These are phyloP conservation scores for Hyaloperonospora arabidopsidis DNA, from an alignment of 352 stramenopile species.

Conservation along the genomic window DNA sequence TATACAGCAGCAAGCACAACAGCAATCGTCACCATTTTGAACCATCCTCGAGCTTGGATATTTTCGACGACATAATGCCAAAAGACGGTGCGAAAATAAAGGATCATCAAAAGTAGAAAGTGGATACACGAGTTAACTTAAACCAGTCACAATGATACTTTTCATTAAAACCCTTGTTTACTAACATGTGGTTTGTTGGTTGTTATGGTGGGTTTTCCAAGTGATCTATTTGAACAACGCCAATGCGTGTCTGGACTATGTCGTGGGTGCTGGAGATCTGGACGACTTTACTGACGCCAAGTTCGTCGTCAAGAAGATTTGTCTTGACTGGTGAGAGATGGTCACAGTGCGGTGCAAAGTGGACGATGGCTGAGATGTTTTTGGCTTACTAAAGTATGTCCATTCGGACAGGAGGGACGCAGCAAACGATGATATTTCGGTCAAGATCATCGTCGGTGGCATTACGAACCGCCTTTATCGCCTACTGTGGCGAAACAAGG, in stretches of 20 bases:
- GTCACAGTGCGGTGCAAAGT: neutral
- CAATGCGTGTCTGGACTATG: conserved; percentile 59
- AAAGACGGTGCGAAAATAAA: conserved; percentile 9
- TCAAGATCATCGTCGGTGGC: conserved; percentile 85
- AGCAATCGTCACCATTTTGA: neutral
- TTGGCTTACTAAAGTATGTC: neutral
- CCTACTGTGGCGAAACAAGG: conserved; percentile 57
- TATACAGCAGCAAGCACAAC: neutral
- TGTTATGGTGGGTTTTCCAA: conserved; percentile 10
- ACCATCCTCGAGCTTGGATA: conserved; percentile 5
- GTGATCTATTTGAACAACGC: conserved; percentile 80
- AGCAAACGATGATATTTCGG: conserved; percentile 48
- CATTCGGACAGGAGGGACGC: conserved; percentile 36
- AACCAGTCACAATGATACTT: too few relatives aligned
- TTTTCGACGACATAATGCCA: conserved; percentile 12
- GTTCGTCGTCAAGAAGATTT: conserved; percentile 62
- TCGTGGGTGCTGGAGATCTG: conserved; percentile 44
- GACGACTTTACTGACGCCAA: conserved; percentile 83
- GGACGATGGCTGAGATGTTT: neutral
- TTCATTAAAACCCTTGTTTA: too few relatives aligned
- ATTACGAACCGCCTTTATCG: conserved; percentile 92
- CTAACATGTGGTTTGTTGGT: conserved; percentile 2
- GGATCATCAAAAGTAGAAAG: neutral
- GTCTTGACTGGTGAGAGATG: conserved; percentile 40
- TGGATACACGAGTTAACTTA: neutral